These are phyloP conservation scores for Colletotrichum phormii DNA, from an alignment of 2,329 filamentous ascomycete genomes.

Conservation along the genomic window DNA sequence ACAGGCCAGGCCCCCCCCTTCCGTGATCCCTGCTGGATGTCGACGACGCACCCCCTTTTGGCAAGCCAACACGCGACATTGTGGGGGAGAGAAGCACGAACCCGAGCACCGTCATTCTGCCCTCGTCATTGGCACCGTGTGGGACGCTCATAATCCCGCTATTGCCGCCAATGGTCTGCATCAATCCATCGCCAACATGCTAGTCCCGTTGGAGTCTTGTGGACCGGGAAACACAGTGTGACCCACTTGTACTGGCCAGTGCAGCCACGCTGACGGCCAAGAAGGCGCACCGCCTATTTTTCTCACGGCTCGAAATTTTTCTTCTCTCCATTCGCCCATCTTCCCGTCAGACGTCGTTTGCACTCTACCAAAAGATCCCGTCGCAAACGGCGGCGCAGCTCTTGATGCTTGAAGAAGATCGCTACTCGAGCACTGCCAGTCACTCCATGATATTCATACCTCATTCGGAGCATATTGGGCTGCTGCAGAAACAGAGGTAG, in stretches of 20 bases:
- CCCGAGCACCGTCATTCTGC: not conserved
- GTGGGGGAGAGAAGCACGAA: slow-evolving; percentile 1
- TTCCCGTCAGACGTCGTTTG: not conserved
- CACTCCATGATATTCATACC: not conserved
- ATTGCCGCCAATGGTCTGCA: not conserved
- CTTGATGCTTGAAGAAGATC: not conserved
- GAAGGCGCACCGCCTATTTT: slow-evolving; percentile 28
- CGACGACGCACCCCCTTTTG: slow-evolving; percentile 4
- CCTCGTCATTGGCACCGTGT: not conserved
- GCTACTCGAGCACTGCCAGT: not conserved
- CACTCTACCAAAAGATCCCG: not conserved
- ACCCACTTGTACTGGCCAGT: slow-evolving; percentile 11
- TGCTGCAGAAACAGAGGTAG: not conserved
- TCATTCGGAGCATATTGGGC: not conserved
- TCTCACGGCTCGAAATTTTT: slow-evolving; percentile 5
- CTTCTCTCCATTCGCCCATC: not conserved
- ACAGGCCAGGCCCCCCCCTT: slow-evolving; percentile 11
- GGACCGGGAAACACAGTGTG: slow-evolving; percentile 26
- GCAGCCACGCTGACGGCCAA: slow-evolving; percentile 22
- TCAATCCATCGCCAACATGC: not conserved
- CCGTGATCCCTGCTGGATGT: slow-evolving; percentile 11
- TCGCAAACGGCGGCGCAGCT: slow-evolving; percentile 2
- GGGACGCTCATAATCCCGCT: not conserved
- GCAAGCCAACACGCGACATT: slow-evolving; percentile 31
- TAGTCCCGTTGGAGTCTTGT: not conserved